These are phyloP conservation scores for Verbascum thapsus DNA, from an alignment of 257 asterid genomes.

Conservation along the genomic window DNA sequence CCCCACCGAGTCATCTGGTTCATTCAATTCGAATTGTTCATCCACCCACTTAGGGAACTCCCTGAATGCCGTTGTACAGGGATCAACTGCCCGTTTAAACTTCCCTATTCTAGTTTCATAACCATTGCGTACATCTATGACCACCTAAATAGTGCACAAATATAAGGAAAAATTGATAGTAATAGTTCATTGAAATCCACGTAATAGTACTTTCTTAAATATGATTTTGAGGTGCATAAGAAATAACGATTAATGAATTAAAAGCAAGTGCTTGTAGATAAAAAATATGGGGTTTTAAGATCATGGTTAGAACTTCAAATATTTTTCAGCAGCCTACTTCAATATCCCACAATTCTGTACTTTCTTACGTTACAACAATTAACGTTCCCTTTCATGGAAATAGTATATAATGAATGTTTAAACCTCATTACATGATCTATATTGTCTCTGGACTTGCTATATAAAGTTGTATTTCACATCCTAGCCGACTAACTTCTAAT, in stretches of 20 bases:
- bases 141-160: conserved; percentile 55
- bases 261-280: background rate
- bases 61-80: conserved; percentile 89
- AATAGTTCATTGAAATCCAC: background rate
- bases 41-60: conserved; percentile 93
- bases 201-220: background rate
- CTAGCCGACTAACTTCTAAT: conserved; percentile 4
- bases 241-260: background rate
- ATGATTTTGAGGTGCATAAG: background rate
- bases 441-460: background rate
- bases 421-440: background rate
- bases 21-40: conserved; percentile 46
- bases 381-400: background rate
- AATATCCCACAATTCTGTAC: conserved; percentile 1
- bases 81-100: conserved; percentile 91
- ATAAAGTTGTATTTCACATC: background rate
- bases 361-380: background rate
- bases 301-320: conserved; percentile 17
- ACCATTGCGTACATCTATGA: conserved; percentile 89
- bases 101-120: conserved; percentile 98
- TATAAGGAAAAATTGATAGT: conserved; percentile 8
- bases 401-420: background rate
- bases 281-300: conserved; percentile 7
- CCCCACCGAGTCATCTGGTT: conserved; percentile 35
- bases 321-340: conserved; percentile 8